These are phyloP conservation scores for Aspergillus neotritici DNA, from an alignment of 2,329 filamentous ascomycete genomes.

Conservation along the genomic window DNA sequence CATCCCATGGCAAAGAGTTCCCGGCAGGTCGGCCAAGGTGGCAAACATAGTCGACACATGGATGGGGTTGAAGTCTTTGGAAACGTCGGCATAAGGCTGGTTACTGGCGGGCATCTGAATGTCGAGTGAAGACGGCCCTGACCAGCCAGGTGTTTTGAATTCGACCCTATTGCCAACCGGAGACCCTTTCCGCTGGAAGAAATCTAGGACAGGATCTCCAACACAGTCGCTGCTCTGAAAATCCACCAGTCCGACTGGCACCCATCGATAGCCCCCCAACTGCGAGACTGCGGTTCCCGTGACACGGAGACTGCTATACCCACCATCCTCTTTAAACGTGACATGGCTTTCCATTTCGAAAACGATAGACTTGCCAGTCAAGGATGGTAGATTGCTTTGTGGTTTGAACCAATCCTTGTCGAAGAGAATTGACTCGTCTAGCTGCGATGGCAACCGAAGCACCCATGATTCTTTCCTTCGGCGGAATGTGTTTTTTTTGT, in stretches of 20 bases:
- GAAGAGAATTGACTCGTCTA: slow-evolving; percentile 10
- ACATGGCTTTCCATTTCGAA: slow-evolving; percentile 9
- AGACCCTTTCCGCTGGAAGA: slow-evolving; percentile 12
- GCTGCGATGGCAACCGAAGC: slow-evolving; percentile 1
- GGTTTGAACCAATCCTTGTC: slow-evolving; percentile 11
- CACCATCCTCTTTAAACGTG: background rate
- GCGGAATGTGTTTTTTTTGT: slow-evolving; percentile 2
- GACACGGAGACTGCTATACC: slow-evolving; percentile 3
- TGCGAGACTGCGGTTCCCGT: slow-evolving; percentile 7
- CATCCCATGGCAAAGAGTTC: slow-evolving; percentile 97
- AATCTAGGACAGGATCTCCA: slow-evolving; percentile 14
- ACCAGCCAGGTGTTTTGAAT: slow-evolving; percentile 8
- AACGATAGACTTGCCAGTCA: slow-evolving; percentile 8
- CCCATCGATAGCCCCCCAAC: background rate
- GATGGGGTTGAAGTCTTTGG: slow-evolving; percentile 94
- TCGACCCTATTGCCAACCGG: background rate
- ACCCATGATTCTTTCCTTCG: slow-evolving; percentile 6
- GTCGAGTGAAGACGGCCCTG: slow-evolving; percentile 46
- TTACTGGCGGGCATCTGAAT: slow-evolving; percentile 87
- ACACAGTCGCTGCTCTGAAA: slow-evolving; percentile 7
- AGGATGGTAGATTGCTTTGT: background rate
- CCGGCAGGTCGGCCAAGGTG: slow-evolving; percentile 86
- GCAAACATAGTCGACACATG: slow-evolving; percentile 94
- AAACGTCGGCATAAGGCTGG: slow-evolving; percentile 90
- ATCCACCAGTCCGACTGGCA: slow-evolving; percentile 5